Conservation (phyloP, 352 stramenopile genomes). For the Globisporangium megalacanthum region DNA sequence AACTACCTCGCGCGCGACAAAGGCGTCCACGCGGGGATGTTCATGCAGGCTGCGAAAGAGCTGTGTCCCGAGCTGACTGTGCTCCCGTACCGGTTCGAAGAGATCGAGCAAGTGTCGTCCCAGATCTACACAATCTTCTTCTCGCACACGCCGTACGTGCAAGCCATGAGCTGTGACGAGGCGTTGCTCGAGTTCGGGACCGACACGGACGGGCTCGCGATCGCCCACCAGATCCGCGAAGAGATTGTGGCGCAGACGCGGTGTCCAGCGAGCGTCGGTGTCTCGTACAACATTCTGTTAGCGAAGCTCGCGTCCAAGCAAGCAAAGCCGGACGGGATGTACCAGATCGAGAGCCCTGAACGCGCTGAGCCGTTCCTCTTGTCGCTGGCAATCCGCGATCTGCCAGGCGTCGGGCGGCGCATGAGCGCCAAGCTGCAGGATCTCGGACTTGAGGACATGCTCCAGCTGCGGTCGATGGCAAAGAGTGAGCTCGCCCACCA, state of each 20-base stretch:
- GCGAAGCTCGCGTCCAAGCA: slow-evolving; percentile 91
- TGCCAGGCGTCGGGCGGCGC: slow-evolving; percentile 77
- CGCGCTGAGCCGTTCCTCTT: slow-evolving; percentile 62
- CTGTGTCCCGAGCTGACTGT: slow-evolving; percentile 91
- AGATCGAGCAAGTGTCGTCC: slow-evolving; percentile 87
- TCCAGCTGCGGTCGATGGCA: slow-evolving; percentile 47
- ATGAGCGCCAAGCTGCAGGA: slow-evolving; percentile 66
- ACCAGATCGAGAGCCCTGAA: slow-evolving; percentile 35
- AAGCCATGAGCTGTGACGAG: slow-evolving; percentile 96
- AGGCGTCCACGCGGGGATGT: slow-evolving; percentile 93
- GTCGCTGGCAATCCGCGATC: slow-evolving; percentile 54
- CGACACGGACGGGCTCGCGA: slow-evolving; percentile 54
- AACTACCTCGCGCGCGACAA: slow-evolving; percentile 93
- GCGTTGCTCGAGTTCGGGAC: slow-evolving; percentile 87
- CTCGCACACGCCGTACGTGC: slow-evolving; percentile 78
- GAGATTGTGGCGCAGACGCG: slow-evolving; percentile 73
- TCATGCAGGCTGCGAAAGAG: slow-evolving; percentile 88
- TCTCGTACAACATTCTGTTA: slow-evolving; percentile 92
- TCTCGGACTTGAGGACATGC: slow-evolving; percentile 53
- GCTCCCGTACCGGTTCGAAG: slow-evolving; percentile 92
- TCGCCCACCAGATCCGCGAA: slow-evolving; percentile 59
- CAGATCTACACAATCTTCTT: slow-evolving; percentile 93
- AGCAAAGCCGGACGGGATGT: slow-evolving; percentile 91
- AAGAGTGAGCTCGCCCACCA: slow-evolving; percentile 46
- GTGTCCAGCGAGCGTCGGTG: slow-evolving; percentile 91